Percentiles rank a stretch among this genome's conserved stretches.
These are phyloP conservation scores for Copromyces sp. DNA, from an alignment of 495 filamentous ascomycete genomes.

Conservation along the genomic window DNA sequence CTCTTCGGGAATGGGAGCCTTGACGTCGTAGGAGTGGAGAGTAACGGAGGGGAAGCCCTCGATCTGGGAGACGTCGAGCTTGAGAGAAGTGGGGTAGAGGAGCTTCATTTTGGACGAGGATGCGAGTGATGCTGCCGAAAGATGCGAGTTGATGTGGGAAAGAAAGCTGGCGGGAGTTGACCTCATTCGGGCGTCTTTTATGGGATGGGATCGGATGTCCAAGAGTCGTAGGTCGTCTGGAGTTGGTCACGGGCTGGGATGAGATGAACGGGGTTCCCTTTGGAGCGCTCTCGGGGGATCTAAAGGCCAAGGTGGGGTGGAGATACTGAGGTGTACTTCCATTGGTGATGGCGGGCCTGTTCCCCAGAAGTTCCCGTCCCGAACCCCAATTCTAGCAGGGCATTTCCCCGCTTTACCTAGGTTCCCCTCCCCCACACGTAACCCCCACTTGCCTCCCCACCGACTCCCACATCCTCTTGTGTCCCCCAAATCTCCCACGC, in stretches of 20 bases:
- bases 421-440: neutral
- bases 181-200: neutral
- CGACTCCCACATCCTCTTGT: neutral
- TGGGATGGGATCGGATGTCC: neutral
- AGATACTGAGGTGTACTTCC: neutral
- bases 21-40: slow-evolving; percentile 46
- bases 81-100: slow-evolving; percentile 50
- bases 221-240: neutral
- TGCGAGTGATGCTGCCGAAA: neutral
- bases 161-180: neutral
- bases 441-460: neutral
- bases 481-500: neutral
- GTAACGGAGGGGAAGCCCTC: slow-evolving; percentile 40
- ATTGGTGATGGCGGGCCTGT: neutral
- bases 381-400: neutral
- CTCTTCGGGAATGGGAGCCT: slow-evolving; percentile 37
- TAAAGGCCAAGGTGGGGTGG: neutral
- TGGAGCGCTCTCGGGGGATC: neutral
- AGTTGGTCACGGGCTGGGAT: neutral
- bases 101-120: slow-evolving; percentile 40
- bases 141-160: neutral
- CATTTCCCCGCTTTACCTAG: neutral
- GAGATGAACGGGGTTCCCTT: neutral
- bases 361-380: neutral
- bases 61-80: slow-evolving; percentile 37